A percentile compares a stretch with the other conserved stretches of the same genome.
These are phyloP conservation scores for Pouteria campechiana DNA, from an alignment of 179 eudicot species.

Conservation along the genomic window DNA sequence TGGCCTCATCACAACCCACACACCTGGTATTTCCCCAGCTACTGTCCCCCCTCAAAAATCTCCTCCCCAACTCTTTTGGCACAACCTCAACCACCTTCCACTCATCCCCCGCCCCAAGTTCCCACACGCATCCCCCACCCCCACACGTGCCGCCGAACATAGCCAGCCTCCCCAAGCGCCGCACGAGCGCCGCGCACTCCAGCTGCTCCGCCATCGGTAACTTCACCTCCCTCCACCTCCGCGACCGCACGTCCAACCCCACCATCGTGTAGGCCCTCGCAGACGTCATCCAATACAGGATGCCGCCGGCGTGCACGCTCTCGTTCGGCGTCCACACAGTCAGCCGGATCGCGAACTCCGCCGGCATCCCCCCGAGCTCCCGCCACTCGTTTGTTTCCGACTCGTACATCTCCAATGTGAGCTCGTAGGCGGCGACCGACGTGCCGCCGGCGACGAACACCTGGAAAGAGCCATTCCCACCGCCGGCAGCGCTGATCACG, in stretches of 20 bases:
- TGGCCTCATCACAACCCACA: conserved; percentile 28
- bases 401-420: conserved; percentile 36
- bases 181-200: conserved; percentile 35
- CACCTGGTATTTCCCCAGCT: conserved; percentile 34
- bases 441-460: conserved; percentile 42
- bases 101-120: conserved; percentile 17
- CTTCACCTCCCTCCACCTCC: conserved; percentile 29
- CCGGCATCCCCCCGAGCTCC: conserved; percentile 23
- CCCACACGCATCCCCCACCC: conserved; percentile 24
- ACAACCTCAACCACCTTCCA: conserved; percentile 23
- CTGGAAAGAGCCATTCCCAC: conserved; percentile 1
- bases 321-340: conserved; percentile 51
- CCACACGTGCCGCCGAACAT: conserved; percentile 25
- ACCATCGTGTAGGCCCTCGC: conserved; percentile 40
- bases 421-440: conserved; percentile 30
- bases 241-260: conserved; percentile 22
- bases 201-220: conserved; percentile 40
- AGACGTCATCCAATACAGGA: conserved; percentile 41
- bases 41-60: conserved; percentile 11
- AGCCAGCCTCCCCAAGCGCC: conserved; percentile 16
- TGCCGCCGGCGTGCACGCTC: conserved; percentile 27
- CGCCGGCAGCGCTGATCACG: conserved; percentile 6
- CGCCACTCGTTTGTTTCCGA: conserved; percentile 15
- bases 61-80: conserved; percentile 21
- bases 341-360: conserved; percentile 40